phyloP scores from a whole-genome alignment of 169 alveolate species.

The Toxoplasma gondii region DNA sequence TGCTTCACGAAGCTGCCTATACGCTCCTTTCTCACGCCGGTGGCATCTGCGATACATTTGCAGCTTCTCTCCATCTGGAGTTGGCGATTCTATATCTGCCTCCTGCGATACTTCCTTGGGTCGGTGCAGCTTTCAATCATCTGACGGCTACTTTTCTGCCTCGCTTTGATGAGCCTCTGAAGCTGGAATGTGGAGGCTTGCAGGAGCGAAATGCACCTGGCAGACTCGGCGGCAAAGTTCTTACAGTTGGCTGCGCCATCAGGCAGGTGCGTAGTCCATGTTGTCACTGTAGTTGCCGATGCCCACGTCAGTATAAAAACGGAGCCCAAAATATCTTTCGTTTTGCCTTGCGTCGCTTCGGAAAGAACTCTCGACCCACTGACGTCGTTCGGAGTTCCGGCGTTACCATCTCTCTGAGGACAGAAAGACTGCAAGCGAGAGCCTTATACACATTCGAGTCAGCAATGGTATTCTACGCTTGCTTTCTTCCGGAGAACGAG shows the following conservation, averaged over 20 bases:
- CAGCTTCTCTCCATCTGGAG: constrained; percentile 62
- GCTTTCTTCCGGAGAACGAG: too few species aligned
- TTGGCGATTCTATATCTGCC: constrained; percentile 63
- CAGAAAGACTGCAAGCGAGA: too few species aligned
- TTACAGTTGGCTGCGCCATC: constrained; percentile 65
- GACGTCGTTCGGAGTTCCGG: background rate
- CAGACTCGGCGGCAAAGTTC: constrained; percentile 67
- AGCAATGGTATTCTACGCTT: too few species aligned
- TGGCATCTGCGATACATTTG: constrained; percentile 67
- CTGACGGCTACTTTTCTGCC: constrained; percentile 54
- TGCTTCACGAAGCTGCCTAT: constrained; percentile 59
- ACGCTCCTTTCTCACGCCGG: constrained; percentile 65
- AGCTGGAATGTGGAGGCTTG: constrained; percentile 61
- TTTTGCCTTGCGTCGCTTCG: too few species aligned
- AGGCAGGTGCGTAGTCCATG: constrained; percentile 40
- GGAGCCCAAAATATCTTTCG: too few species aligned
- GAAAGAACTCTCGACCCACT: too few species aligned
- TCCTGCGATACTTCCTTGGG: constrained; percentile 27
- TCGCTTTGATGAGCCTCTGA: constrained; percentile 52
- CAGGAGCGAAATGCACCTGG: constrained; percentile 66
- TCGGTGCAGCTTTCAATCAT: constrained; percentile 34
- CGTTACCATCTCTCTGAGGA: background rate
- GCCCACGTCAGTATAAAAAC: too few species aligned
- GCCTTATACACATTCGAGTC: too few species aligned
- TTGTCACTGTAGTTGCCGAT: too few species aligned